Percentiles rank a stretch among this genome's conserved stretches.
These are phyloP conservation scores for Leccinum pellstonianum DNA, from an alignment of 768 basidiomycete species.

Conservation along the genomic window DNA sequence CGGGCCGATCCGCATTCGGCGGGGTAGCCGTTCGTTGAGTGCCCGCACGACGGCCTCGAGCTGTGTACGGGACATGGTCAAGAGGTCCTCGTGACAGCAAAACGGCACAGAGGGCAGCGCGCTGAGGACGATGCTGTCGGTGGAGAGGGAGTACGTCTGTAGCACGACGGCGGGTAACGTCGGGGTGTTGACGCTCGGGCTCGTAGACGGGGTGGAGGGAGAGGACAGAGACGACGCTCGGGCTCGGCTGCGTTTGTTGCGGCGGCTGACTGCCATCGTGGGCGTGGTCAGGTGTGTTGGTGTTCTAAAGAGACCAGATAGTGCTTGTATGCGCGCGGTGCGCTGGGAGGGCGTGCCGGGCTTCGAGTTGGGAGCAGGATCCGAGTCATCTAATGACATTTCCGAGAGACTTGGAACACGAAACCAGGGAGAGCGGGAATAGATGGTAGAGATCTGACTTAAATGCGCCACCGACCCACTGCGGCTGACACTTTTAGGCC, in stretches of 20 bases:
- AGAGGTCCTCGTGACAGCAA: conserved; percentile 72
- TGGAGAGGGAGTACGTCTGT: conserved; percentile 50
- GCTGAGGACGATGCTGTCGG: conserved; percentile 62
- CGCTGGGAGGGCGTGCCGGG: conserved; percentile 10
- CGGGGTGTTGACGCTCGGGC: background rate
- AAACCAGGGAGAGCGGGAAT: background rate
- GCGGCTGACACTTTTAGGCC: conserved; percentile 9
- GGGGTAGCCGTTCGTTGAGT: conserved; percentile 59
- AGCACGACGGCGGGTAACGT: conserved; percentile 48
- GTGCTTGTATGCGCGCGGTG: conserved; percentile 13
- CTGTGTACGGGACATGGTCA: conserved; percentile 56
- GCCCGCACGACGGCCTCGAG: conserved; percentile 51
- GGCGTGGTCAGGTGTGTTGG: conserved; percentile 26
- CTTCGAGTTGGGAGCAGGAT: background rate
- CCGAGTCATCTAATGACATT: conserved; percentile 10
- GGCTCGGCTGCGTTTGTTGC: conserved; percentile 21
- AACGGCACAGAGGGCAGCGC: conserved; percentile 59
- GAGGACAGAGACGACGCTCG: conserved; percentile 8
- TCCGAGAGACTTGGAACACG: background rate
- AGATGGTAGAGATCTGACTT: background rate
- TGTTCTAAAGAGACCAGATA: conserved; percentile 25
- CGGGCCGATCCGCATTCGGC: conserved; percentile 47
- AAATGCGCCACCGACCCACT: background rate
- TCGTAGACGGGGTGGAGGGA: conserved; percentile 9
- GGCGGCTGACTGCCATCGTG: conserved; percentile 17